Conservation (phyloP, 208 protist genomes). For the Tritrichomonas foetus region DNA sequence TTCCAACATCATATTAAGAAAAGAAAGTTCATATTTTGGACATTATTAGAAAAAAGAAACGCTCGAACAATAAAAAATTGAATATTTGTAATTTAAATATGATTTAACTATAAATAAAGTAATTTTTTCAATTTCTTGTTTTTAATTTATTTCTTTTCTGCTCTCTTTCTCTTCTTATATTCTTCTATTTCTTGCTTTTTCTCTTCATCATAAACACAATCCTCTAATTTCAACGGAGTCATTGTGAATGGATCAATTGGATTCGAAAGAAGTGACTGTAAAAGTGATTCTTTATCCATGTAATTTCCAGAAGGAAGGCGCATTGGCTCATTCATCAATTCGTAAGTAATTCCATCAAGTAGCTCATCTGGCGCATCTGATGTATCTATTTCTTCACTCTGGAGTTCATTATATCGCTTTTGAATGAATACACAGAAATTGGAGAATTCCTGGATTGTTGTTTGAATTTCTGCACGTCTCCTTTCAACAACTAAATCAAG, state of each 20-base stretch:
- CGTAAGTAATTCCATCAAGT: not conserved
- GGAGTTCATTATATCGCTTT: not conserved
- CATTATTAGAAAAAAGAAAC: no score
- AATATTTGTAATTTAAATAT: no score
- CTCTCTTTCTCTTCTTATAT: not conserved
- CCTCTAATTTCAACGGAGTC: not conserved
- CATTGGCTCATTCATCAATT: not conserved
- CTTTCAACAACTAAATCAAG: not conserved
- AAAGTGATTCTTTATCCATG: not conserved
- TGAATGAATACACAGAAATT: not conserved
- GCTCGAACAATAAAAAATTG: no score
- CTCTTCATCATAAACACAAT: not conserved
- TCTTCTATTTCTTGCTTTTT: not conserved
- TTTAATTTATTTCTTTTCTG: not conserved
- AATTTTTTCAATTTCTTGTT: no score
- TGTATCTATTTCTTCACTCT: not conserved
- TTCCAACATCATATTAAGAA: no score
- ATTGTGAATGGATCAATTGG: not conserved
- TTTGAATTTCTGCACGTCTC: not conserved
- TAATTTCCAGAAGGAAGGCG: not conserved
- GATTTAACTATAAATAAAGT: no score
- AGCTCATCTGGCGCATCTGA: not conserved
- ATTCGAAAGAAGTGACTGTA: not conserved
- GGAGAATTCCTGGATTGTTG: not conserved
- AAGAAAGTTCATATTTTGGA: no score